A percentile compares a stretch with the other conserved stretches of the same genome.
phyloP scores from a whole-genome alignment of 345 rosid species.

The Citrus mangshanensis region DNA sequence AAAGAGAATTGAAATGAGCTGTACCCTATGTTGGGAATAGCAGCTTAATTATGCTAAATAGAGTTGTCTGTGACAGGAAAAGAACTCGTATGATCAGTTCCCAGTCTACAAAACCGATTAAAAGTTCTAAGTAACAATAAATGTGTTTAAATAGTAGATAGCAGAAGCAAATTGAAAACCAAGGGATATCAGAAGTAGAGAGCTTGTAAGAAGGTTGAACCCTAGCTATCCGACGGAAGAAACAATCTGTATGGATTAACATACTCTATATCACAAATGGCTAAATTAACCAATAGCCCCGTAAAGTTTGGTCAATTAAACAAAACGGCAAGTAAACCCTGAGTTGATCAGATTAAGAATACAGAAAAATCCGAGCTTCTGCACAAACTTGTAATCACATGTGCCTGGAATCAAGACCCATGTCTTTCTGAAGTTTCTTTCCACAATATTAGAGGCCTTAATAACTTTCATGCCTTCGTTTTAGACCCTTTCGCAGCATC shows the following conservation, averaged over 20 bases:
- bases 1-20: background rate
- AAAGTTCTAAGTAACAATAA: background rate
- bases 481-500: background rate
- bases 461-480: background rate
- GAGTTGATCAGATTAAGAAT: background rate
- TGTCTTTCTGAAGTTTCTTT: background rate
- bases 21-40: background rate
- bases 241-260: background rate
- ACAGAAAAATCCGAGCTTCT: background rate
- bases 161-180: background rate
- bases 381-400: background rate
- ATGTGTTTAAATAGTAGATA: background rate
- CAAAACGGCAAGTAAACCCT: background rate
- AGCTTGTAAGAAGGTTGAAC: background rate
- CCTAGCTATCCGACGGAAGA: background rate
- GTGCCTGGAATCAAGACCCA: background rate
- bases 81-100: background rate
- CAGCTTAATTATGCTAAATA: background rate
- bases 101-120: background rate
- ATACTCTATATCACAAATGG: background rate
- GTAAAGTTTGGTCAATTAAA: background rate
- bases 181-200: background rate
- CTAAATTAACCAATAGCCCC: background rate
- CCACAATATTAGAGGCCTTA: background rate
- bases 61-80: background rate